Conservation (phyloP, 2,329 filamentous ascomycete genomes). For the Aspergillus sp. region DNA sequence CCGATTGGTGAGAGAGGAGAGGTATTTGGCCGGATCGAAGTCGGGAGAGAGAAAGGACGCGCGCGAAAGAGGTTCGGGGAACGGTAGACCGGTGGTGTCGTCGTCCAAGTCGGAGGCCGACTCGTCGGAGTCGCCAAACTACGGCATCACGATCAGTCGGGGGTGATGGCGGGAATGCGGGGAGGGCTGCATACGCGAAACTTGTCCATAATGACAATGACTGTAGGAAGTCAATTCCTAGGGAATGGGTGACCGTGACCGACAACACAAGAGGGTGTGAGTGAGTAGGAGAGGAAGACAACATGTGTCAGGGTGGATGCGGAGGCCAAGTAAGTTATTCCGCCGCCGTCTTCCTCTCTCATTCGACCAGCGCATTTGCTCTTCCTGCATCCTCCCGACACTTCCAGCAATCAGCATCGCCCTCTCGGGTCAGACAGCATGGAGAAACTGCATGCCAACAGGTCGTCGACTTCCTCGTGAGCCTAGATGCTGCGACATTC, state of each 20-base stretch:
- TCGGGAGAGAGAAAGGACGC: constrained; percentile 73
- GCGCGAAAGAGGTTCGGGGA: constrained; percentile 80
- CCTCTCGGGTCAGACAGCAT: neutral
- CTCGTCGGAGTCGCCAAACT: constrained; percentile 48
- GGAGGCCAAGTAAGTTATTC: neutral
- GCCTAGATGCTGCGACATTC: constrained; percentile 14
- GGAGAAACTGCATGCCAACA: constrained; percentile 14
- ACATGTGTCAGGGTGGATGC: no score
- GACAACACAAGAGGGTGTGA: neutral
- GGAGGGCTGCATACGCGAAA: constrained; percentile 29
- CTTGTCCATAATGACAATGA: constrained; percentile 28
- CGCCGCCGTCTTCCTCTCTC: neutral
- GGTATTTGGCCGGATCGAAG: constrained; percentile 79
- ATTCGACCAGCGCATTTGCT: constrained; percentile 11
- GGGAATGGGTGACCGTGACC: no score
- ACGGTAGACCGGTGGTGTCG: constrained; percentile 69
- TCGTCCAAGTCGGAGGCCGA: constrained; percentile 57
- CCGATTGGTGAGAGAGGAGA: constrained; percentile 77
- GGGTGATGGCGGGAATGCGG: neutral
- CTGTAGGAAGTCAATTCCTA: no score
- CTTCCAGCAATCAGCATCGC: constrained; percentile 7
- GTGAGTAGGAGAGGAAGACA: neutral
- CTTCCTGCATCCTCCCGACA: constrained; percentile 9
- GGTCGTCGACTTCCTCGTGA: constrained; percentile 11
- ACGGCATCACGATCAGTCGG: constrained; percentile 9